Percentiles rank a stretch among this genome's conserved stretches.
These are phyloP conservation scores for Rhododendron henanense DNA, from an alignment of 148 eudicot species.

Conservation along the genomic window DNA sequence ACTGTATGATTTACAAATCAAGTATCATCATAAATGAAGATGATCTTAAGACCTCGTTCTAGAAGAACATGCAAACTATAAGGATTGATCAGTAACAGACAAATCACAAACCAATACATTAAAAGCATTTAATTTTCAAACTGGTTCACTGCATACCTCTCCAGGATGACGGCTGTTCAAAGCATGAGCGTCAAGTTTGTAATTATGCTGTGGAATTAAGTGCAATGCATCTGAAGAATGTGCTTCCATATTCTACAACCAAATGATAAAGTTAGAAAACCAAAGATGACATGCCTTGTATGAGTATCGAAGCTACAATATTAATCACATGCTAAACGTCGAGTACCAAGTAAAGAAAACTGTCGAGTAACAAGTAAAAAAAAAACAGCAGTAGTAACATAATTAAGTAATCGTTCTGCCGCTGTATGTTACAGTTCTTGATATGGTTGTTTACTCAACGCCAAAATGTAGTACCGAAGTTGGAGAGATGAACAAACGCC, in stretches of 20 bases:
- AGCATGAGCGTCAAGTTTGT: conserved; percentile 97
- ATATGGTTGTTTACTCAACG: background rate
- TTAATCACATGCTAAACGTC: no score
- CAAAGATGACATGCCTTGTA: conserved; percentile 5
- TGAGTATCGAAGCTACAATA: no score
- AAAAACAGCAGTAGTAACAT: background rate
- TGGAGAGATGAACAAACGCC: background rate
- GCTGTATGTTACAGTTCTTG: background rate
- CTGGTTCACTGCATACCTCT: conserved; percentile 51
- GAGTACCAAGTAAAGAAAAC: background rate
- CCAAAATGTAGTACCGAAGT: background rate
- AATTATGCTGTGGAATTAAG: conserved; percentile 91
- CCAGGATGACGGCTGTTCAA: conserved; percentile 94
- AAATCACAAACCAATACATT: background rate
- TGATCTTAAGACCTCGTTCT: background rate
- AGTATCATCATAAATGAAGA: background rate
- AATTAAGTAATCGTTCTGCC: background rate
- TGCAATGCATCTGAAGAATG: conserved; percentile 70
- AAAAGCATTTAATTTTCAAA: background rate
- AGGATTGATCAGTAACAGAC: background rate
- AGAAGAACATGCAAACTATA: background rate
- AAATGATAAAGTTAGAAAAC: conserved; percentile 16
- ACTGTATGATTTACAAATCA: background rate
- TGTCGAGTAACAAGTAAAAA: background rate
- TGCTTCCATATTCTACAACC: conserved; percentile 61